phyloP scores from a whole-genome alignment of 257 asterid species.

The Knoxia roxburghii region DNA sequence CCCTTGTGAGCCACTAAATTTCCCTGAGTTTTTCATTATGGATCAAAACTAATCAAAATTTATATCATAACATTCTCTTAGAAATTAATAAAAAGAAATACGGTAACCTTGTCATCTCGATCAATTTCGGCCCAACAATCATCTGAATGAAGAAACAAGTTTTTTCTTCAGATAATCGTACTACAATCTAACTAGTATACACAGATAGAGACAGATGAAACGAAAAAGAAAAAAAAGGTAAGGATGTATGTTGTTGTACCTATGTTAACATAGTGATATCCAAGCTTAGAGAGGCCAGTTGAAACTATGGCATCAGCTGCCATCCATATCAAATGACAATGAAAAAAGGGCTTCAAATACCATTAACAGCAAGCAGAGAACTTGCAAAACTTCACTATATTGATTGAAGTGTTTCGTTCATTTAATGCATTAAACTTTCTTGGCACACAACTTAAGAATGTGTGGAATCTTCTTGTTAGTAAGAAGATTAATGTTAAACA shows the following conservation, averaged over 20 bases:
- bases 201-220: neutral
- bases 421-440: no score
- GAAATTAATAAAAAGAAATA: no score
- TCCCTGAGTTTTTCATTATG: conserved; percentile 54
- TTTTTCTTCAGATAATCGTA: conserved; percentile 6
- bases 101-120: conserved; percentile 54
- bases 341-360: neutral
- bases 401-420: no score
- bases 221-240: neutral
- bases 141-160: conserved; percentile 35
- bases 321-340: neutral
- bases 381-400: no score
- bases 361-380: neutral
- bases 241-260: conserved; percentile 30
- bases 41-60: no score
- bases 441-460: neutral
- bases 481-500: no score
- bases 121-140: conserved; percentile 83
- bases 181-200: conserved; percentile 1
- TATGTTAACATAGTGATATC: conserved; percentile 73
- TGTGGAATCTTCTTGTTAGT: neutral
- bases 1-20: conserved; percentile 57
- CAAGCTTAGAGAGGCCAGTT: conserved; percentile 83
- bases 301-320: conserved; percentile 92
- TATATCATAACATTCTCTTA: no score